Conservation (phyloP, 1,139 yeast genomes). For the Hansenula lynferdii region DNA sequence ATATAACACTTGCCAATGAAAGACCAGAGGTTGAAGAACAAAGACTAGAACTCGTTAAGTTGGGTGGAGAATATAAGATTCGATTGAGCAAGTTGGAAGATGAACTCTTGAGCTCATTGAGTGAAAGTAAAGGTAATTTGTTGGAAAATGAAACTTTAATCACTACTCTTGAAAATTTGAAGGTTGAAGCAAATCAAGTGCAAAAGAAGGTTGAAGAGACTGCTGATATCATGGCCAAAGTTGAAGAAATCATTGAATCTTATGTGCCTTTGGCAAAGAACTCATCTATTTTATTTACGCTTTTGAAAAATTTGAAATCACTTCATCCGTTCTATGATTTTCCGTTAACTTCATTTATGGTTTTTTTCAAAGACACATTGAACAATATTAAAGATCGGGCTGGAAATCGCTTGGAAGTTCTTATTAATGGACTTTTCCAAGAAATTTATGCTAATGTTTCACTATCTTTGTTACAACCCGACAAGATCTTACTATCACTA, state of each 20-base stretch:
- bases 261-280: slow-evolving; percentile 53
- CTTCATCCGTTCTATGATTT: slow-evolving; percentile 54
- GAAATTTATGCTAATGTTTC: slow-evolving; percentile 44
- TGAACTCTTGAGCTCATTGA: slow-evolving; percentile 54
- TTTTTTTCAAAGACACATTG: slow-evolving; percentile 38
- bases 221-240: slow-evolving; percentile 44
- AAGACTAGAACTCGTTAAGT: slow-evolving; percentile 44
- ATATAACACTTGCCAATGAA: slow-evolving; percentile 47
- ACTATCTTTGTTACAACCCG: slow-evolving; percentile 45
- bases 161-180: slow-evolving; percentile 57
- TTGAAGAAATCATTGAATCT: slow-evolving; percentile 41
- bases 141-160: slow-evolving; percentile 64
- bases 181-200: slow-evolving; percentile 55
- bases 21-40: slow-evolving; percentile 66
- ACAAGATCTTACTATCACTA: slow-evolving; percentile 42
- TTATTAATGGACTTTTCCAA: slow-evolving; percentile 36
- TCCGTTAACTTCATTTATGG: slow-evolving; percentile 43
- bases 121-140: slow-evolving; percentile 54
- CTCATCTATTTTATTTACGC: slow-evolving; percentile 44
- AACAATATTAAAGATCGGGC: slow-evolving; percentile 6
- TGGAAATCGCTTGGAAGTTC: slow-evolving; percentile 21
- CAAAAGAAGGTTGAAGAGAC: slow-evolving; percentile 52
- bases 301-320: slow-evolving; percentile 38
- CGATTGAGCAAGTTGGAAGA: slow-evolving; percentile 55
- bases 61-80: slow-evolving; percentile 58